Evolutionary conservation across 352 stramenopile genomes (phyloP), one percentile per base, ranked within the genome.

Genomic region (Globisporangium carolinianum): DNA sequence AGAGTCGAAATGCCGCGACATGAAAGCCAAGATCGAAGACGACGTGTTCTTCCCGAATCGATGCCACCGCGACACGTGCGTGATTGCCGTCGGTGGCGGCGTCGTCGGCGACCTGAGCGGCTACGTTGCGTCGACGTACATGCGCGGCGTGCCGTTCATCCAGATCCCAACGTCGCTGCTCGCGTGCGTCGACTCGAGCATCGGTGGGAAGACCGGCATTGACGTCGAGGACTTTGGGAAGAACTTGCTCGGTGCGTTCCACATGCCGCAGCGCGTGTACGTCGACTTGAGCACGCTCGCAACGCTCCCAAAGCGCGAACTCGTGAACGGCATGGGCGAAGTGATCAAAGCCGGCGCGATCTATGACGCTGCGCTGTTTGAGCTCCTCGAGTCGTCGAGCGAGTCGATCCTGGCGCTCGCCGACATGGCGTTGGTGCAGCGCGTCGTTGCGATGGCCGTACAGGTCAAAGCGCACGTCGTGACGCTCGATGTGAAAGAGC

Each of bases 281-380:
- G 91, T 98, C 52, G 95, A 99, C 68, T 90, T 97, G 14, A 86
- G 79, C 37, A 86, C 91, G 39, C 81, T 99, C 43, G 72, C 83
- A 52, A 98, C 95, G 47, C 78, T 99, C 39, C 95, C 96, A 11
- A 91, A 98, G 69, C 89, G 97, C n/a, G 95, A 99, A 73, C 79
- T 99, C 15, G 73, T 96, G 45, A 93, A 93, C 58, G 83, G 97
- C 59, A 92, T 99, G 67, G 90, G 85, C 17, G 97, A 99, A 69
- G 89, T 99, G 43, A 91, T 99, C 72, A 99, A 99, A 75, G 97
- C 98, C 53, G 97, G 95, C 18, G 83, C 98, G 5, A 98, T 99
- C 73, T 95, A 87, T 18, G 83, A 98, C 74, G 75, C 85, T 2
- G 75, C 86, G 54, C 91, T 99, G 52, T 98, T 98, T 71, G 80